Conservation (phyloP, 768 basidiomycete species). For the Tylopilus cervinicoccineus region DNA sequence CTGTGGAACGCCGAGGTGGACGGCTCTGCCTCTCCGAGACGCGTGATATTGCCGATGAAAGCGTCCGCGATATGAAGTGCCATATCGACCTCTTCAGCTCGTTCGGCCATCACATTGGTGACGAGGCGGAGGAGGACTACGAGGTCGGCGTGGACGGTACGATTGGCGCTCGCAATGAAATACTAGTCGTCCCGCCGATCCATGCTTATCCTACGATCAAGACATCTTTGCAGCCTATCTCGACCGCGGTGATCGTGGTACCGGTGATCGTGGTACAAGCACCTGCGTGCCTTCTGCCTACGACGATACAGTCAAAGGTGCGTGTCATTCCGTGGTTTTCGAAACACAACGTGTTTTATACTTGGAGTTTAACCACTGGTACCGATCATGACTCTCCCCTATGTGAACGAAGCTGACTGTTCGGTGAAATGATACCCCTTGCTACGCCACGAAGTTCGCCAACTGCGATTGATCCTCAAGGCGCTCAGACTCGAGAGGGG, state of each 20-base stretch:
- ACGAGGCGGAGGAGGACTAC: conserved; percentile 55
- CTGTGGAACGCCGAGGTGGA: conserved; percentile 60
- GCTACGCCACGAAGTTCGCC: background rate
- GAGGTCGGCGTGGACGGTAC: conserved; percentile 61
- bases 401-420: background rate
- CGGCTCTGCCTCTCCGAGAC: conserved; percentile 51
- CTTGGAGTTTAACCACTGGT: background rate
- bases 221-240: conserved; percentile 57
- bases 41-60: conserved; percentile 57
- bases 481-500: conserved; percentile 44
- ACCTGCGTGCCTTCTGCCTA: conserved; percentile 67
- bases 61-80: conserved; percentile 52
- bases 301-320: conserved; percentile 52
- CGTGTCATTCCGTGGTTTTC: conserved; percentile 11
- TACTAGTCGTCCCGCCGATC: conserved; percentile 70
- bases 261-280: conserved; percentile 61
- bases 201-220: conserved; percentile 68
- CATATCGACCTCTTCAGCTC: conserved; percentile 49
- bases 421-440: background rate
- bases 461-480: background rate
- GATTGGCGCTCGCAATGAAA: conserved; percentile 68
- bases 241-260: conserved; percentile 56
- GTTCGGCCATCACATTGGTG: conserved; percentile 40
- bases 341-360: background rate
- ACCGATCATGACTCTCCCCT: background rate